phyloP scores from a whole-genome alignment of 2,329 filamentous ascomycete genomes.

The Microsporum audouinii region DNA sequence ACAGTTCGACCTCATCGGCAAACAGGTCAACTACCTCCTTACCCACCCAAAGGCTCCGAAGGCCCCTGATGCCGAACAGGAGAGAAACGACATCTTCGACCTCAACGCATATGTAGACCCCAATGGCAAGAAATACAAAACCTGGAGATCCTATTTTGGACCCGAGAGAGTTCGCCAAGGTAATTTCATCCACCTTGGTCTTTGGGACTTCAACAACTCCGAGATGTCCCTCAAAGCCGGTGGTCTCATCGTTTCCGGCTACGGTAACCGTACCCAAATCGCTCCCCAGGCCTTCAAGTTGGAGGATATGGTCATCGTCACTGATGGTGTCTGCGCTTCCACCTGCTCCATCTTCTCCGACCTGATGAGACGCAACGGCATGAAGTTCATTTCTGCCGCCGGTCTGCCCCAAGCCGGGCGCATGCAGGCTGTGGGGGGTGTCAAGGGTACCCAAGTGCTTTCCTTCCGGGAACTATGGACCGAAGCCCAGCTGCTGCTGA shows the following conservation, averaged over 20 bases:
- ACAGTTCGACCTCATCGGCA: constrained; percentile 26
- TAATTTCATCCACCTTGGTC: constrained; percentile 26
- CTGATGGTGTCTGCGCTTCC: constrained; percentile 48
- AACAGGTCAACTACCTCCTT: constrained; percentile 17
- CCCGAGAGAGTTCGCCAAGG: constrained; percentile 22
- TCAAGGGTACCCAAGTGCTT: constrained; percentile 41
- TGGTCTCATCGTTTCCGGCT: constrained; percentile 25
- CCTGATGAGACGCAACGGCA: constrained; percentile 43
- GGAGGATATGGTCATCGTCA: constrained; percentile 33
- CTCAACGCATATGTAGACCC: constrained; percentile 18
- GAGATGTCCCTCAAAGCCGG: constrained; percentile 19
- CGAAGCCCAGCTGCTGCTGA: not conserved
- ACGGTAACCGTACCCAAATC: constrained; percentile 17
- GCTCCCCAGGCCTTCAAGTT: constrained; percentile 22
- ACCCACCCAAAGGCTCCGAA: constrained; percentile 6
- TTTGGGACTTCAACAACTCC: constrained; percentile 17
- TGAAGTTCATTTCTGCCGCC: constrained; percentile 48
- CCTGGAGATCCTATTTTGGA: constrained; percentile 26
- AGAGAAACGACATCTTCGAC: constrained; percentile 10
- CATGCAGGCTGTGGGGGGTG: constrained; percentile 56
- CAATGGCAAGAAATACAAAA: constrained; percentile 26
- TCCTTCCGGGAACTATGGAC: constrained; percentile 20
- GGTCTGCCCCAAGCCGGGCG: constrained; percentile 44
- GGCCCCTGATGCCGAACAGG: constrained; percentile 7
- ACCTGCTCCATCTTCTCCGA: constrained; percentile 50